Conservation (phyloP, 1,284 basidiomycete genomes). For the Somion occarium region DNA sequence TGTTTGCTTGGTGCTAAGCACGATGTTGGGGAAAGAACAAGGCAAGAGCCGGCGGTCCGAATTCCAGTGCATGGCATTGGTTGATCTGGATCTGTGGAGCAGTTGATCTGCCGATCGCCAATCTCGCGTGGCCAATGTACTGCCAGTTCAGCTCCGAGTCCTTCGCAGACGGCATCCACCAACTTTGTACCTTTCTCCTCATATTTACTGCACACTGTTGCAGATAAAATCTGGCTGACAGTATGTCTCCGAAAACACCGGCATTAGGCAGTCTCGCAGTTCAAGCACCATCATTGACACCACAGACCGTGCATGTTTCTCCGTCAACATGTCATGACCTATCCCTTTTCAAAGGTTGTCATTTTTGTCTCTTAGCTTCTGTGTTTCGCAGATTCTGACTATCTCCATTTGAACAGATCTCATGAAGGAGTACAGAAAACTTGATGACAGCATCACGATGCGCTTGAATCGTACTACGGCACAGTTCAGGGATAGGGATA, state of each 20-base stretch:
- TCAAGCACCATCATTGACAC: slow-evolving; percentile 53
- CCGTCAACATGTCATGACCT: slow-evolving; percentile 75
- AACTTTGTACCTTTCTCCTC: no score
- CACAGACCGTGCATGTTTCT: slow-evolving; percentile 61
- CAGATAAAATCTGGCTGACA: no score
- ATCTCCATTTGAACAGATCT: slow-evolving; percentile 50
- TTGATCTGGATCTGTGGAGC: no score
- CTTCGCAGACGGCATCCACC: no score
- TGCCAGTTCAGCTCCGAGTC: no score
- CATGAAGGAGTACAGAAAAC: slow-evolving; percentile 77
- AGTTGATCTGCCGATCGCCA: no score
- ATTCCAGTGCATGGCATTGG: no score
- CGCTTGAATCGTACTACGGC: slow-evolving; percentile 81
- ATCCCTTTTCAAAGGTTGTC: slow-evolving; percentile 76
- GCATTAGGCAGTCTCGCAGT: slow-evolving; percentile 63
- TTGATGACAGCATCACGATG: slow-evolving; percentile 84
- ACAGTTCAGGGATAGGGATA: slow-evolving; percentile 70
- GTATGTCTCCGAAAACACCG: slow-evolving; percentile 49
- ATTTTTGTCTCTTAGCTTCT: slow-evolving; percentile 6
- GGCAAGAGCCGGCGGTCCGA: no score
- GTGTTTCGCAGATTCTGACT: not conserved
- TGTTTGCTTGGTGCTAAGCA: no score
- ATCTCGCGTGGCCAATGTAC: no score
- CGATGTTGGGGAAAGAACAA: no score
- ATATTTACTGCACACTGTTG: no score